Percentiles rank a stretch among this genome's conserved stretches.
Conservation (phyloP, 495 filamentous ascomycete genomes). For the Xylona heveae region DNA sequence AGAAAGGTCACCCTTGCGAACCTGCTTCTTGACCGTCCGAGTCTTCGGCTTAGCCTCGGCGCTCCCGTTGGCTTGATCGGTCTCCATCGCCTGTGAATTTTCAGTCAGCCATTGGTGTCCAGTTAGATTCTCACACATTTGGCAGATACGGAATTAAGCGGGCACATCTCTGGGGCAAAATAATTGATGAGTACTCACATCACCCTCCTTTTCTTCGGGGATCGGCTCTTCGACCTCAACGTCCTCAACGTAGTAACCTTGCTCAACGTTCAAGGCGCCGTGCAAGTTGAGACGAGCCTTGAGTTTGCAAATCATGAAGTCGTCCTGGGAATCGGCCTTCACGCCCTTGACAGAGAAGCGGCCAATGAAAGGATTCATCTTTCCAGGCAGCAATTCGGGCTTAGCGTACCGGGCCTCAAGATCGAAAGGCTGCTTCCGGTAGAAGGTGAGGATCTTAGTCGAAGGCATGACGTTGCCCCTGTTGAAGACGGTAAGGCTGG, state of each 20-base stretch:
- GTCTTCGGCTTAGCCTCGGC: constrained; percentile 74
- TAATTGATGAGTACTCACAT: constrained; percentile 33
- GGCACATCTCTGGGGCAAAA: background rate
- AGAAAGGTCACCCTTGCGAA: constrained; percentile 91
- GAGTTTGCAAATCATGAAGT: constrained; percentile 99
- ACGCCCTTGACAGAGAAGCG: constrained; percentile 87
- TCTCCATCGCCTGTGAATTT: constrained; percentile 68
- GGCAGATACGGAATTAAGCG: too few relatives aligned
- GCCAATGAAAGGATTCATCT: constrained; percentile 85
- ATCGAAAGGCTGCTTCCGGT: constrained; percentile 93
- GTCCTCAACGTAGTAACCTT: constrained; percentile 95
- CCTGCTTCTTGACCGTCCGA: constrained; percentile 97
- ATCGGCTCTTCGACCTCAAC: constrained; percentile 93
- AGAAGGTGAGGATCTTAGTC: constrained; percentile 99
- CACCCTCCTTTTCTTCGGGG: constrained; percentile 24
- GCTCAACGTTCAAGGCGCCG: constrained; percentile 90
- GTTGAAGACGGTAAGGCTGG: constrained; percentile 92
- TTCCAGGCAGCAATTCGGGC: constrained; percentile 73
- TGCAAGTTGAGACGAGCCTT: constrained; percentile 96
- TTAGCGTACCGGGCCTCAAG: constrained; percentile 87
- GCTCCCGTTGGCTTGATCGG: constrained; percentile 39
- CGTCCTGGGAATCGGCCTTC: constrained; percentile 64
- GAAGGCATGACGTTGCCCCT: constrained; percentile 94
- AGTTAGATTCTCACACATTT: too few relatives aligned
- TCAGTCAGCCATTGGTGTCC: constrained; percentile 6